Base-by-base conservation (phyloP, 2,329 filamentous ascomycete species). In the Microdochium bolleyi region DNA sequence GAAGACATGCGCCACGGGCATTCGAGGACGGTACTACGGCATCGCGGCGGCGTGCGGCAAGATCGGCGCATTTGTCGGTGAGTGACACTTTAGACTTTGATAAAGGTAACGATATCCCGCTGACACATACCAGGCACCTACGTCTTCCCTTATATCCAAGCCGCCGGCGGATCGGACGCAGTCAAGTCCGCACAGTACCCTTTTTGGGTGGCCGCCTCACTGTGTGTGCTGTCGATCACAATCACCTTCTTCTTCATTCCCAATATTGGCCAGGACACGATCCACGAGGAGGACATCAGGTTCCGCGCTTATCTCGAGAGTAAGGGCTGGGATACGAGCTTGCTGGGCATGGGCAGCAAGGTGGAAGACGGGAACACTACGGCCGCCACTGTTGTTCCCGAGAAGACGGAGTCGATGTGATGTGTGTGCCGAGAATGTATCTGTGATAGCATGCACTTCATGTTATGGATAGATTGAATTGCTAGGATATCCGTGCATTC, bases 1-100 rank as follows among this genome's bases (percentile, higher is more conserved):
- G 49, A 96, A 96, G 74, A 92, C 89, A 2, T 91, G 85, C 61
- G 89, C 92, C 0, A 96, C 92, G 3, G 87, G 88, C 19, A 85
- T 96, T n/a, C 81, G 91, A 38, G 92, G 91, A 2, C 75, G 74
- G 46, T 87, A 86, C 69, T 86, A 87, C 60, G 83, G 85, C 4
- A 78, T 89, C 48, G 87, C 87, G 0, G 87, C 88, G 0, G 87
- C 87, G 0, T 62, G 83, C 2, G 88, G 88, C 56, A 92, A 91
- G 69, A 79, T 91, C 37, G 86, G 86, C 50, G 92, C 90, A 2
- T 96, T 96, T 60, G 83, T 95, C 9, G 27, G 27, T 30, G 27
- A 30, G 27, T 30, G 27, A 30, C 27, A 30, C 11, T 11, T 30
- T 11, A 11, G 11, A 30, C 27, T n/a, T n/a, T n/a, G n/a, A n/a